Conservation (phyloP, 1,284 basidiomycete genomes). For the Coriolopsis trogii region DNA sequence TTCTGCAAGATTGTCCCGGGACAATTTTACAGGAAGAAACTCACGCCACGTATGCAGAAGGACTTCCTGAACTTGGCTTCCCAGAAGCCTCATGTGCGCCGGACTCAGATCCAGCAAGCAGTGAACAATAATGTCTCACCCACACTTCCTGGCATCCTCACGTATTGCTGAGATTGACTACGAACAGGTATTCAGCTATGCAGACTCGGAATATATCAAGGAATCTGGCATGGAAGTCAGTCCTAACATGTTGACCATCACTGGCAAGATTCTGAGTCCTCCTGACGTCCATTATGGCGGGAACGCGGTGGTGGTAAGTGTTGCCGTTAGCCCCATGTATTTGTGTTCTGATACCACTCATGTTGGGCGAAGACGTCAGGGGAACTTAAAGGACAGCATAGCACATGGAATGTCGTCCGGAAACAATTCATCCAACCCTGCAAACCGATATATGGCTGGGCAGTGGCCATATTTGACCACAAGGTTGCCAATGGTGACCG, state of each 20-base stretch:
- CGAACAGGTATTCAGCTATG: conserved; percentile 33
- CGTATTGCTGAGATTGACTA: no score
- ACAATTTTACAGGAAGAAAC: conserved; percentile 50
- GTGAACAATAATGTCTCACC: conserved; percentile 15
- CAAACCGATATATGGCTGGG: no score
- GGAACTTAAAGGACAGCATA: no score
- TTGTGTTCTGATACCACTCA: no score
- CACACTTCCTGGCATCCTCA: conserved; percentile 24
- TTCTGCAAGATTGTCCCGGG: conserved; percentile 47
- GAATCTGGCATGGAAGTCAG: conserved; percentile 35
- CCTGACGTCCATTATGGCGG: conserved; percentile 32
- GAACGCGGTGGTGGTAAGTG: no score
- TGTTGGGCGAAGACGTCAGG: no score
- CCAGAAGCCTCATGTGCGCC: conserved; percentile 40
- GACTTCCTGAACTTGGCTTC: conserved; percentile 48
- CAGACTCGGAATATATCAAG: conserved; percentile 35
- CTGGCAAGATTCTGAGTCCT: conserved; percentile 30
- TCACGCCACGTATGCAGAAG: conserved; percentile 40
- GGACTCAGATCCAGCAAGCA: conserved; percentile 38
- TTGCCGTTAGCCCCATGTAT: no score
- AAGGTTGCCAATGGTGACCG: no score
- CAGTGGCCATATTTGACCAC: no score
- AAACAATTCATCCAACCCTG: no score
- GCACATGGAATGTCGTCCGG: no score
- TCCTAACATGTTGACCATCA: conserved; percentile 26